Conservation (phyloP, 2,329 filamentous ascomycete genomes). For the Pseudocercospora cruenta region DNA sequence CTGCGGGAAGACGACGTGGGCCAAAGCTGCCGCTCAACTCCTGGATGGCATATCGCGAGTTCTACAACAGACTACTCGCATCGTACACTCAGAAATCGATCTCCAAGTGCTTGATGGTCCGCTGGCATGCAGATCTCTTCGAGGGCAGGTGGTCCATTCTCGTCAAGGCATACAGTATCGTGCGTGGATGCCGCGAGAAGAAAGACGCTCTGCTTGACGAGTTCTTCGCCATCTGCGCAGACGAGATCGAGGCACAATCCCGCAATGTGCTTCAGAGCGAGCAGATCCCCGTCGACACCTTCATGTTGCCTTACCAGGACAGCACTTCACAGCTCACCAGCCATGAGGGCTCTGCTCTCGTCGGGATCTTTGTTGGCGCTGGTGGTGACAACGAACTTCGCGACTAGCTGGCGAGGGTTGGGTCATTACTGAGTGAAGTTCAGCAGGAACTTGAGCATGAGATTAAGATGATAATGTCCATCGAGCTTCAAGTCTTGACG, state of each 20-base stretch:
- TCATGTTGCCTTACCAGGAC: slow-evolving; percentile 19
- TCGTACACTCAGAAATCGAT: slow-evolving; percentile 53
- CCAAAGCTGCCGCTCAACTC: slow-evolving; percentile 22
- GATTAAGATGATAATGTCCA: background rate
- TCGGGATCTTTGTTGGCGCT: slow-evolving; percentile 4
- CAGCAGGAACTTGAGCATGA: background rate
- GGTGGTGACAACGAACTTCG: slow-evolving; percentile 8
- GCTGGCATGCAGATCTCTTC: slow-evolving; percentile 57
- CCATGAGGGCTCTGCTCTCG: slow-evolving; percentile 8
- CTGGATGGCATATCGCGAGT: slow-evolving; percentile 28
- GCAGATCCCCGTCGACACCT: slow-evolving; percentile 52
- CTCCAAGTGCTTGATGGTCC: slow-evolving; percentile 53
- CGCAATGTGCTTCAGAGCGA: slow-evolving; percentile 42
- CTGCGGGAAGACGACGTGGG: background rate
- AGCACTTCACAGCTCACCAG: slow-evolving; percentile 22
- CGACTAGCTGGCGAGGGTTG: background rate
- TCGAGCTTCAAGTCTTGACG: background rate
- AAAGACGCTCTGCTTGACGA: slow-evolving; percentile 50
- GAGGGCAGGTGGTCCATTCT: slow-evolving; percentile 42
- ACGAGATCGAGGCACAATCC: slow-evolving; percentile 29
- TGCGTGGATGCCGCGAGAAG: slow-evolving; percentile 56
- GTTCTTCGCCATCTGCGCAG: slow-evolving; percentile 51
- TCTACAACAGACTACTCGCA: slow-evolving; percentile 22
- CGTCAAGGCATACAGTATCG: slow-evolving; percentile 60
- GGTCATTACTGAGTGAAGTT: background rate